Evolutionary conservation across 2,329 filamentous ascomycete genomes (phyloP).

Genomic region (Cladosporium oxysporum): DNA sequence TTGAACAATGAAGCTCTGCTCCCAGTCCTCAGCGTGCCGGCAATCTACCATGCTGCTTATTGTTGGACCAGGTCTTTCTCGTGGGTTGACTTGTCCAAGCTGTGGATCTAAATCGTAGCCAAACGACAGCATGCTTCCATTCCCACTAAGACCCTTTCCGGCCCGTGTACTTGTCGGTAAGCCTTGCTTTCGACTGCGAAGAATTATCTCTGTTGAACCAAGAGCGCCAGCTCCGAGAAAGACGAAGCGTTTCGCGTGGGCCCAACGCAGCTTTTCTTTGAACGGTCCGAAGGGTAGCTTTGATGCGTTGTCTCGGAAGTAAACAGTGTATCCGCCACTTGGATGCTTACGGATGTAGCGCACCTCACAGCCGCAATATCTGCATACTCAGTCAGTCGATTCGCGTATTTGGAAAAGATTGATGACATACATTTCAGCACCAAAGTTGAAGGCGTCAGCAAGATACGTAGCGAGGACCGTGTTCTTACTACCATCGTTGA

Average conservation of each 20-base stretch:
- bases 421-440: conserved; percentile 57
- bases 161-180: conserved; percentile 46
- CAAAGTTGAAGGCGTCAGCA: conserved; percentile 71
- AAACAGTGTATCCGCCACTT: conserved; percentile 60
- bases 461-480: conserved; percentile 68
- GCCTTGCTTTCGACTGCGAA: conserved; percentile 47
- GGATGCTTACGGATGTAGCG: conserved; percentile 60
- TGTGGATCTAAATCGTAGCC: background rate
- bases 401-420: too few species aligned
- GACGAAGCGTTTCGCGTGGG: conserved; percentile 64
- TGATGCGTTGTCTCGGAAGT: conserved; percentile 65
- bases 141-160: background rate
- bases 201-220: conserved; percentile 62
- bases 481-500: conserved; percentile 69
- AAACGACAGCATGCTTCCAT: background rate
- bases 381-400: background rate
- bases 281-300: conserved; percentile 58
- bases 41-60: conserved; percentile 35
- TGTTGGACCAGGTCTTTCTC: background rate
- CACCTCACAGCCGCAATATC: conserved; percentile 68
- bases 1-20: conserved; percentile 65
- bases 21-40: conserved; percentile 53
- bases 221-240: conserved; percentile 67
- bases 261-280: conserved; percentile 65
- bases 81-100: background rate